Conservation (phyloP, 306 rosid genomes). For the Hippophae tibetana region DNA sequence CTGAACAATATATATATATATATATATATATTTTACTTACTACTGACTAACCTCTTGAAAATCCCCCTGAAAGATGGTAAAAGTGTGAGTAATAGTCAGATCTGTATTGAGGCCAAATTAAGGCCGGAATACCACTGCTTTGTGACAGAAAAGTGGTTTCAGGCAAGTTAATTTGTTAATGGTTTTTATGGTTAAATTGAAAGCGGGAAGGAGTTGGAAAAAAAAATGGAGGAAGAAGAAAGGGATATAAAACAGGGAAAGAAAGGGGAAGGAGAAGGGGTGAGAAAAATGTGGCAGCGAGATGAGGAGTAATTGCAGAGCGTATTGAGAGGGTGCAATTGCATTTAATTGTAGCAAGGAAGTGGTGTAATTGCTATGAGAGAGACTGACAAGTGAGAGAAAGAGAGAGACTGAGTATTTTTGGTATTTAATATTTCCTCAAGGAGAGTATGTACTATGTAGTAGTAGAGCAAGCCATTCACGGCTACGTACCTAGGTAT, state of each 20-base stretch:
- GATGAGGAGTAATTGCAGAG: conserved; percentile 84
- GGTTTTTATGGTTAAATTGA: conserved; percentile 6
- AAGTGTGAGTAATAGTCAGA: conserved; percentile 15
- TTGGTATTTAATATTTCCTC: conserved; percentile 18
- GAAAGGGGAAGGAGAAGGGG: conserved; percentile 26
- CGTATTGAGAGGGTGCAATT: conserved; percentile 96
- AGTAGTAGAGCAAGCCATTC: conserved; percentile 31
- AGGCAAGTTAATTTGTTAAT: conserved; percentile 2
- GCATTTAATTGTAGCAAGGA: conserved; percentile 77
- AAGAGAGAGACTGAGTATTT: conserved; percentile 3
- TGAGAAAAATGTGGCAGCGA: conserved; percentile 37
- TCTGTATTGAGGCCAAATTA: conserved; percentile 20
- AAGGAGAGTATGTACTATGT: conserved; percentile 22
- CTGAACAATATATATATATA: neutral
- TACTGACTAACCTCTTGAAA: neutral
- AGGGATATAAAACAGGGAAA: conserved; percentile 13
- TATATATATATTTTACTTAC: neutral
- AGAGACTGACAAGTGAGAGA: conserved; percentile 25
- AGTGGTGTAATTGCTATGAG: conserved; percentile 56
- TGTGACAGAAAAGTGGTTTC: conserved; percentile 17
- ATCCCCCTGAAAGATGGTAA: no score
- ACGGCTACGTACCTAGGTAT: conserved; percentile 39
- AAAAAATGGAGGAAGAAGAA: neutral
- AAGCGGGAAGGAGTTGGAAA: conserved; percentile 1
- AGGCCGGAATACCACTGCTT: conserved; percentile 4